phyloP scores from a whole-genome alignment of 139 green algal genomes.

The Chlamydomonas sp. region DNA sequence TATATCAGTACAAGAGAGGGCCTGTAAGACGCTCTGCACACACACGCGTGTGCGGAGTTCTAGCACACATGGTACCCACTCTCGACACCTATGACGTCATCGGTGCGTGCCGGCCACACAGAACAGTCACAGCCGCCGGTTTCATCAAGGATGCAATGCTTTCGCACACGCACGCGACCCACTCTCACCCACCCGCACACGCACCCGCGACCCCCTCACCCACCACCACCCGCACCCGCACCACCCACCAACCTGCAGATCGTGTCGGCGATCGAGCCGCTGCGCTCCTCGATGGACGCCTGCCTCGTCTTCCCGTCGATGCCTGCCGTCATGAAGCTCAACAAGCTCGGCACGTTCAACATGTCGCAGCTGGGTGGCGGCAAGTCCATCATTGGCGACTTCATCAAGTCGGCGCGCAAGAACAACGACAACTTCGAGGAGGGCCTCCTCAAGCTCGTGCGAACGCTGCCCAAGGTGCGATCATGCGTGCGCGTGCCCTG shows the following conservation, averaged over 20 bases:
- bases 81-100: no score
- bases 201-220: neutral
- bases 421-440: conserved; percentile 98
- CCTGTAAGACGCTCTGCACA: no score
- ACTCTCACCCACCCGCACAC: no score
- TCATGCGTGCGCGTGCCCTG: no score
- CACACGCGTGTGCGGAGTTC: no score
- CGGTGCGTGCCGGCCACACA: no score
- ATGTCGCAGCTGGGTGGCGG: conserved; percentile 93
- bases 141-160: no score
- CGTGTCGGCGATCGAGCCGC: conserved; percentile 70
- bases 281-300: conserved; percentile 81
- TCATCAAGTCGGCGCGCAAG: conserved; percentile 81
- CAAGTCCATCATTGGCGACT: conserved; percentile 91
- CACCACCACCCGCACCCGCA: neutral
- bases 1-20: no score
- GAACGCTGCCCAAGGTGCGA: conserved; percentile 72
- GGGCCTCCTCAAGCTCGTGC: conserved; percentile 95
- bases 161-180: no score
- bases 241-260: conserved; percentile 47
- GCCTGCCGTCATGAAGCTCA: conserved; percentile 95
- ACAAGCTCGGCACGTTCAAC: conserved; percentile 98
- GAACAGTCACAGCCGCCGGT: no score
- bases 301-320: conserved; percentile 99
- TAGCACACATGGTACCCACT: no score